phyloP scores from a whole-genome alignment of 2,329 filamentous ascomycete species.

The Cryphonectria nitschkei region DNA sequence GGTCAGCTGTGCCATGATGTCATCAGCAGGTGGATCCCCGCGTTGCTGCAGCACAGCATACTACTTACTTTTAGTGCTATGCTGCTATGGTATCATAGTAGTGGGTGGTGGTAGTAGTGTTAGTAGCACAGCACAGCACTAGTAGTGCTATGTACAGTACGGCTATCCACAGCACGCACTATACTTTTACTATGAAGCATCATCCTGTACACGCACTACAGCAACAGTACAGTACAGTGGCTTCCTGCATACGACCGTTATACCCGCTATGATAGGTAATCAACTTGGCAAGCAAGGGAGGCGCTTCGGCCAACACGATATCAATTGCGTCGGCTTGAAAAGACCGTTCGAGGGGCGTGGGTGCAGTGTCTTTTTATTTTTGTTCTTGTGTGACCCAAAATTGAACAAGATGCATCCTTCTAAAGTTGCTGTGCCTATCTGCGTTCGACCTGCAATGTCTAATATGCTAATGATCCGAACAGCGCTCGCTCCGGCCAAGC shows the following conservation, averaged over 20 bases:
- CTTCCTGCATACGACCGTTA: not conserved
- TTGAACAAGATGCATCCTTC: not conserved
- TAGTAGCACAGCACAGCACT: not conserved
- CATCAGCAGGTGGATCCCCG: slow-evolving; percentile 7
- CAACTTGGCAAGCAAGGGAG: not conserved
- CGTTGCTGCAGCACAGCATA: not conserved
- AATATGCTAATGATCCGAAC: slow-evolving; percentile 11
- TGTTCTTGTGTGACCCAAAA: not conserved
- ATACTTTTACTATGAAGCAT: too few species aligned
- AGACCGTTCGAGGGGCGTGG: too few species aligned
- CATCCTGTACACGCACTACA: not conserved
- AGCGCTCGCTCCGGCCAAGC: slow-evolving; percentile 4
- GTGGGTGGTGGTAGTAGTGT: not conserved
- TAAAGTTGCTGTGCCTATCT: not conserved
- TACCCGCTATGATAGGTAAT: not conserved
- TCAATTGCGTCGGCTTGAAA: not conserved
- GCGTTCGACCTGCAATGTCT: slow-evolving; percentile 8
- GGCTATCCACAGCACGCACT: not conserved
- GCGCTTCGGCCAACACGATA: not conserved
- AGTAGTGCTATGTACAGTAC: not conserved
- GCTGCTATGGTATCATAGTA: not conserved
- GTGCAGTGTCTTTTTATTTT: not conserved
- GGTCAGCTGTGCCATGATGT: slow-evolving; percentile 26
- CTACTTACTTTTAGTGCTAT: not conserved
- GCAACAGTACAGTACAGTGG: not conserved